Percentiles rank a stretch among this genome's conserved stretches.
phyloP scores from a whole-genome alignment of 352 stramenopile species.

The Globisporangium splendens region DNA sequence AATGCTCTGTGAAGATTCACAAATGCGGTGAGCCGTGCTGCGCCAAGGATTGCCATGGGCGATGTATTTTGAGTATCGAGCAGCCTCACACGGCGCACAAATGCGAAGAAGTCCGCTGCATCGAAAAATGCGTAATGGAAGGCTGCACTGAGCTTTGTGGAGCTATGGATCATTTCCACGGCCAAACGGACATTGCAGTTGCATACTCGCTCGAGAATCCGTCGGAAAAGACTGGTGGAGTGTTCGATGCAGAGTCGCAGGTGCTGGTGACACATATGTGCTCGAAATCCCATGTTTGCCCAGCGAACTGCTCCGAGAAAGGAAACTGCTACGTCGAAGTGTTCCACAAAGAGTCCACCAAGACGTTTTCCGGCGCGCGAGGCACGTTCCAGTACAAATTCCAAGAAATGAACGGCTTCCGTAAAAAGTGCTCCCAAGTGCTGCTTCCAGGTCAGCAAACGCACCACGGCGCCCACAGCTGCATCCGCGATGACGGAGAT shows the following conservation, averaged over 20 bases:
- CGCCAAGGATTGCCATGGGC: constrained; percentile 31
- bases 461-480: constrained; percentile 48
- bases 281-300: constrained; percentile 45
- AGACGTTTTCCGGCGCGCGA: constrained; percentile 57
- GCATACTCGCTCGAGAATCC: constrained; percentile 47
- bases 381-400: constrained; percentile 66
- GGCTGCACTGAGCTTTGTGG: constrained; percentile 51
- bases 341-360: constrained; percentile 62
- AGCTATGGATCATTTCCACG: constrained; percentile 65
- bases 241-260: constrained; percentile 38
- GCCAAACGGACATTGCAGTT: constrained; percentile 36
- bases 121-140: constrained; percentile 55
- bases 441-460: constrained; percentile 37
- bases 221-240: constrained; percentile 22
- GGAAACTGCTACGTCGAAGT: constrained; percentile 72
- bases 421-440: constrained; percentile 51
- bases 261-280: constrained; percentile 63
- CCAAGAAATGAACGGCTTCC: constrained; percentile 78
- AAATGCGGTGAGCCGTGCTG: constrained; percentile 53
- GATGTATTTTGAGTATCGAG: constrained; percentile 54
- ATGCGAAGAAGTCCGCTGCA: constrained; percentile 55
- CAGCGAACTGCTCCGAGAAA: constrained; percentile 44
- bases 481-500: constrained; percentile 21
- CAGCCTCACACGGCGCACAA: constrained; percentile 52
- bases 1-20: constrained; percentile 53